Percentiles rank a stretch among this genome's conserved stretches.
These are phyloP conservation scores for Themeda triandra DNA, from an alignment of 176 grass and related monocot species.

Conservation along the genomic window DNA sequence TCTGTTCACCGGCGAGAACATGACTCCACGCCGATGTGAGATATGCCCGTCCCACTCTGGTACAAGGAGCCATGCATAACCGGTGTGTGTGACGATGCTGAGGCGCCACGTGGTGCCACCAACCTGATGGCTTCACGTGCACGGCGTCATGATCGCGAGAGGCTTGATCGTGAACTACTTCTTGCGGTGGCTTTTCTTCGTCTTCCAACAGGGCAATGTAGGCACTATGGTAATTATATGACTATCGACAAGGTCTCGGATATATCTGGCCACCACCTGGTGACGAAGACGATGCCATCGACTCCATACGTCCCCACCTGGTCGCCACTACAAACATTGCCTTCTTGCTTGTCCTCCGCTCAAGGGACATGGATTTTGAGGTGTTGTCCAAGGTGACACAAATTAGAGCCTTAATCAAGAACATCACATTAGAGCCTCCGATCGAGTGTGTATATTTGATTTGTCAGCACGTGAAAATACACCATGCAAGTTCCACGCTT, in stretches of 20 bases:
- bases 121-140: conserved; percentile 25
- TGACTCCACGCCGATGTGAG: background rate
- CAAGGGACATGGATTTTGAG: too few relatives aligned
- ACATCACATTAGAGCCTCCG: too few relatives aligned
- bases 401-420: too few relatives aligned
- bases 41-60: conserved; percentile 17
- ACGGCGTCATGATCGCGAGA: background rate
- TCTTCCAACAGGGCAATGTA: background rate
- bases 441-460: too few relatives aligned
- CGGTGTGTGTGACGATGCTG: background rate
- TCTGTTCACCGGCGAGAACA: conserved; percentile 10
- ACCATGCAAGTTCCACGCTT: too few relatives aligned
- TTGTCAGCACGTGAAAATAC: too few relatives aligned
- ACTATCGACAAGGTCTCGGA: background rate
- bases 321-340: too few relatives aligned
- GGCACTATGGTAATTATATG: background rate
- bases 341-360: too few relatives aligned
- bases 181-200: conserved; percentile 16
- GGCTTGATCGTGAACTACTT: conserved; percentile 26
- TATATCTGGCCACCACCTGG: too few relatives aligned
- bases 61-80: background rate
- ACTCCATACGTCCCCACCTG: too few relatives aligned
- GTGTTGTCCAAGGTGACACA: too few relatives aligned
- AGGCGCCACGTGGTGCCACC: background rate
- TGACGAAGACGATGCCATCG: too few relatives aligned